Evolutionary conservation across 2,329 filamentous ascomycete genomes (phyloP).

Genomic region (Microsporum ferrugineum): DNA sequence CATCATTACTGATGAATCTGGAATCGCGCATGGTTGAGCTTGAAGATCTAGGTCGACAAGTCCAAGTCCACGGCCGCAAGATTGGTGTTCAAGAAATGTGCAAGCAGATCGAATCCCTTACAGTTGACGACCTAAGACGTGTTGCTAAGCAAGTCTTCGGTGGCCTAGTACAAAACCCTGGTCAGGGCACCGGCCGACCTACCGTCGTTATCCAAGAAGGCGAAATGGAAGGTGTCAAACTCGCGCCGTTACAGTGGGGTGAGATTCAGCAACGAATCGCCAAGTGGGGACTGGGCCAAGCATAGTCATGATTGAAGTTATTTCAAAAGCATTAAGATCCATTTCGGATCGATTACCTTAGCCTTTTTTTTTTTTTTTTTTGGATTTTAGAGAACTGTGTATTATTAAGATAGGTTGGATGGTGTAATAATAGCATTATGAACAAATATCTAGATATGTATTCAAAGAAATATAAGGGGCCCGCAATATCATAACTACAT

Average conservation of each 20-base stretch:
- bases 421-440: background rate
- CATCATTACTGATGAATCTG: conserved; percentile 87
- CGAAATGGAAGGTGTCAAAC: conserved; percentile 56
- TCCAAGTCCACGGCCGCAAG: conserved; percentile 92
- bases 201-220: conserved; percentile 94
- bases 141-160: conserved; percentile 70
- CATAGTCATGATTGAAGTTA: conserved; percentile 27
- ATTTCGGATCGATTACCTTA: background rate
- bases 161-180: conserved; percentile 62
- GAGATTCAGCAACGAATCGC: conserved; percentile 81
- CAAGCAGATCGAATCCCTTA: conserved; percentile 67
- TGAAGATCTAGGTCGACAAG: conserved; percentile 86
- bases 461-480: background rate
- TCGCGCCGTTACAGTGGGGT: conserved; percentile 65
- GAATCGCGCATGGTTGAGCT: conserved; percentile 96
- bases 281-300: conserved; percentile 66
- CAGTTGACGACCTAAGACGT: conserved; percentile 64
- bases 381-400: background rate
- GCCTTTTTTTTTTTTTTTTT: background rate
- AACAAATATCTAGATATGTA: background rate
- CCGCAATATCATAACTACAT: background rate
- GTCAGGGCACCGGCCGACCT: conserved; percentile 70
- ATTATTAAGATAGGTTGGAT: conserved; percentile 1
- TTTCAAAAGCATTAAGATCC: background rate
- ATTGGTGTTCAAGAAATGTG: conserved; percentile 92